Evolutionary conservation across 768 basidiomycete species (phyloP).

Genomic region (Agaricus blazei): DNA sequence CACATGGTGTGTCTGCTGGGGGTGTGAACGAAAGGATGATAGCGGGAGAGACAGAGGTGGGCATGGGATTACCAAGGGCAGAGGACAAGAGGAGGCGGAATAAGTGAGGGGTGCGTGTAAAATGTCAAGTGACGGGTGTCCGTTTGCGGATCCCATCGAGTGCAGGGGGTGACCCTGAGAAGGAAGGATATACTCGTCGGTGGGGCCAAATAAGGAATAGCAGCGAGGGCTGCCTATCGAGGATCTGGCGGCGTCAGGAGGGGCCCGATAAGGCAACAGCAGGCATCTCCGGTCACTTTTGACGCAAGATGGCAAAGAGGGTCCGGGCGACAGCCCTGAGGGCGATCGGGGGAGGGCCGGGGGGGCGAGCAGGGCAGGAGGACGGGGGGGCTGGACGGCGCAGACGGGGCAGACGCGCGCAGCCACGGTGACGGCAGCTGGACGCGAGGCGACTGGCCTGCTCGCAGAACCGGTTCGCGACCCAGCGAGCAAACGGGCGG

Average conservation of each 20-base stretch:
- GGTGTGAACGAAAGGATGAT: conserved; percentile 9
- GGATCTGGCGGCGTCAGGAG: conserved; percentile 15
- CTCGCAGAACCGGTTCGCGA: conserved; percentile 10
- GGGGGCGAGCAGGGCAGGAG: neutral
- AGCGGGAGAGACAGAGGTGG: conserved; percentile 3
- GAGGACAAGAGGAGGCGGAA: neutral
- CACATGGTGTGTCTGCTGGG: conserved; percentile 7
- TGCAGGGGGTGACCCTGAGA: conserved; percentile 17
- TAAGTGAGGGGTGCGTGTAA: neutral
- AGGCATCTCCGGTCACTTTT: conserved; percentile 15
- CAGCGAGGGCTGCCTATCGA: conserved; percentile 17
- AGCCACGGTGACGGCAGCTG: conserved; percentile 1
- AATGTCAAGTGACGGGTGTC: conserved; percentile 3
- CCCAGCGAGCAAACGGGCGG: conserved; percentile 6
- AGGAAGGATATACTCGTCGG: conserved; percentile 22
- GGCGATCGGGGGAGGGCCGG: neutral
- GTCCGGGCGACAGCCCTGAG: conserved; percentile 7
- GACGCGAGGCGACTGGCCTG: conserved; percentile 8
- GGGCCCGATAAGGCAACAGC: conserved; percentile 18
- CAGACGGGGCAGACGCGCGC: neutral
- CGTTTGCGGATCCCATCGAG: conserved; percentile 21
- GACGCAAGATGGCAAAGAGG: conserved; percentile 14
- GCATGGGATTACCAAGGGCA: neutral
- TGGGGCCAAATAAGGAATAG: conserved; percentile 17
- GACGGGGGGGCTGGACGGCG: neutral